Evolutionary conservation across 805 yeast species (phyloP), one percentile per base, ranked within the genome.

Genomic region (Lipomyces lipofer): DNA sequence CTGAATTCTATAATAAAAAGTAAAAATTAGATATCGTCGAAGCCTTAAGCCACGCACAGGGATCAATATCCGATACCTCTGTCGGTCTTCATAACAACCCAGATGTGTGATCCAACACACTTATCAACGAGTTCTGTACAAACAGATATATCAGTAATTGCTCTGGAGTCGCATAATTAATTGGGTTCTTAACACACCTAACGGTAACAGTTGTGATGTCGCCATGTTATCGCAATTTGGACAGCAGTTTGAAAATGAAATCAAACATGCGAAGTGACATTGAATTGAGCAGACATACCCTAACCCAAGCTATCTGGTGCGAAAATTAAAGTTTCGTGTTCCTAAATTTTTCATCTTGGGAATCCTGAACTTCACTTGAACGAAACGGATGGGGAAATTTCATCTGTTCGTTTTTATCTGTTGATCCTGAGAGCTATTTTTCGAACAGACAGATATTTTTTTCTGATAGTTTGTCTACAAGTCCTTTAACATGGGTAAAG

Each of bases 81-180:
- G 19, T 79, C 76, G 49, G 74, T 71, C 68, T 78, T 77, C 72
- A 88, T 75, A 49, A 88, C 76, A 24, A 90, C 87, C 79, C 86
- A 81, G 38, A 92, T 82, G 51, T 79, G 77, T 29, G 88, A 82
- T 15, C 96, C 96, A 35, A 92, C 83, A 57, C 91, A 83, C 70
- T 84, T 85, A 70, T 94, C 97, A 36, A 92, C 86, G 47, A 89
- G 79, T 70, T 91, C 98, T 57, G 90, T 74, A 4, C 96, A 97
- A 47, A 86, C 6, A 13, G 17, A 13, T 13, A 15, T 12, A 19
- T 24, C 13, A 32, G 39, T 33, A 15, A 19, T n/a, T 6, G 10
- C 9, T 5, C 10, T n/a, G 40, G 7, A 8, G 17, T 33, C 1
- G 5, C 38, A 33, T n/a, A 36, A 8, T 19, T 36, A n/a, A 19